These are phyloP conservation scores for barrel medic (Medicago truncatula) DNA, from an alignment of 306 rosid species.

Conservation along the genomic window MtrunA17r5.0-ANR NC_053049.1:27396501-27397000, in stretches of 20 bases:
- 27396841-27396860: background rate
- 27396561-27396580: background rate
- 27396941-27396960: background rate
- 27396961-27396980: background rate
- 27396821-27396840: background rate
- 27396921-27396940: no score
- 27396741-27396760: no score
- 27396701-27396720: no score
- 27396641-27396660: background rate
- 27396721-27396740: no score
- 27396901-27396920: fast-evolving
- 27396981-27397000: background rate
- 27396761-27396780: no score
- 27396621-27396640: no score
- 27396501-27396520: background rate
- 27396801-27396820: no score
- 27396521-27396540: background rate
- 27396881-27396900: no score
- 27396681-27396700: no score
- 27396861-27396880: background rate
- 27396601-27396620: no score
- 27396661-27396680: background rate
- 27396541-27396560: background rate
- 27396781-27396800: no score
- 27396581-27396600: no score